Conservation (phyloP, 257 asterid genomes). For the Lycium barbarum region DNA sequence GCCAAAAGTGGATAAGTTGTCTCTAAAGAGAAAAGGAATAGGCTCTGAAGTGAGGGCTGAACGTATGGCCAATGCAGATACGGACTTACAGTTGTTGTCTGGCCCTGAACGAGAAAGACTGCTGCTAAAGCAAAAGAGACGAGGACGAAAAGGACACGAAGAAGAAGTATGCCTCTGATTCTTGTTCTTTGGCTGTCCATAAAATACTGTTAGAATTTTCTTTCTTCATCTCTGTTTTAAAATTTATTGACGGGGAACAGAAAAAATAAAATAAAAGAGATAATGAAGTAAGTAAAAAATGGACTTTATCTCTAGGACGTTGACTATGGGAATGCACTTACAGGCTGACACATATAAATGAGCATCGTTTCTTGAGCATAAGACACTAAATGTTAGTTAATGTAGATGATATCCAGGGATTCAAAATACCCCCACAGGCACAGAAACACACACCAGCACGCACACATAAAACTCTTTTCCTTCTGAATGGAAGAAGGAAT, state of each 20-base stretch:
- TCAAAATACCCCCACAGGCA: background rate
- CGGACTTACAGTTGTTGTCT: constrained; percentile 86
- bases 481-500: constrained; percentile 1
- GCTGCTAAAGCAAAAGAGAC: constrained; percentile 80
- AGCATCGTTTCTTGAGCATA: background rate
- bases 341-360: background rate
- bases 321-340: background rate
- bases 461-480: background rate
- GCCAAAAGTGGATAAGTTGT: constrained; percentile 75
- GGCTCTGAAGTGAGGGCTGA: constrained; percentile 95
- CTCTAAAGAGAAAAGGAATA: constrained; percentile 82
- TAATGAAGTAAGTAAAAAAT: background rate
- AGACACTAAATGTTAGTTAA: constrained; percentile 12
- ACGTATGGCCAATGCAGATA: constrained; percentile 79
- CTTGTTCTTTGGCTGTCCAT: constrained; percentile 19
- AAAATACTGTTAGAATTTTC: constrained; percentile 6
- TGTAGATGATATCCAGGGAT: background rate
- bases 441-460: background rate
- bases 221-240: background rate
- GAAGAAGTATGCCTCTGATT: constrained; percentile 65
- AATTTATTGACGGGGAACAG: constrained; percentile 17
- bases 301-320: background rate
- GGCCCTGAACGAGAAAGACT: constrained; percentile 88
- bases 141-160: constrained; percentile 93
- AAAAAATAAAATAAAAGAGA: background rate